Evolutionary conservation across 2,329 filamentous ascomycete genomes (phyloP).

Genomic region (Pseudogymnoascus sp.): DNA sequence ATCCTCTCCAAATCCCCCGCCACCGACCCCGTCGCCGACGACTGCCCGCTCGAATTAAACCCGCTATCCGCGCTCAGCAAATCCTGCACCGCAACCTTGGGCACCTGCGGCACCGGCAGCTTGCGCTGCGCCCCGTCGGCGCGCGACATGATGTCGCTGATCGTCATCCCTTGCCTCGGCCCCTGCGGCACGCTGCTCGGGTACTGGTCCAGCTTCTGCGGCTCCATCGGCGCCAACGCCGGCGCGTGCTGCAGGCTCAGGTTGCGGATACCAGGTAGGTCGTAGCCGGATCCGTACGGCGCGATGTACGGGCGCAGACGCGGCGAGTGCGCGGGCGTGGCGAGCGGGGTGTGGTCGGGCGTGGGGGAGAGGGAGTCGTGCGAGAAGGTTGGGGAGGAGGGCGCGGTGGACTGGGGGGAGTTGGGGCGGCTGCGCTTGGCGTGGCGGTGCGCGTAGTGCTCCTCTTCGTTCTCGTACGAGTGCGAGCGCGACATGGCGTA

Average conservation of each 20-base stretch:
- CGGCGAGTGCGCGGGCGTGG: conserved; percentile 90
- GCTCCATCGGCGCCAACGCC: conserved; percentile 57
- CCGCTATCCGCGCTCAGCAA: conserved; percentile 56
- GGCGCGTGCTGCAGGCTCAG: conserved; percentile 48
- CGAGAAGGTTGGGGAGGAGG: conserved; percentile 91
- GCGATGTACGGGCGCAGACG: conserved; percentile 64
- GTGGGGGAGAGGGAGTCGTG: conserved; percentile 93
- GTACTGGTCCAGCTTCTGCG: conserved; percentile 17
- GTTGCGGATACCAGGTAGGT: conserved; percentile 76
- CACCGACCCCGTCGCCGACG: background rate
- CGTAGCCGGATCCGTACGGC: conserved; percentile 56
- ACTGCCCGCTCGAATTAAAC: conserved; percentile 35
- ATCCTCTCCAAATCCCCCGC: background rate
- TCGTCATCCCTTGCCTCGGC: conserved; percentile 45
- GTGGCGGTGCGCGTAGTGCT: conserved; percentile 66
- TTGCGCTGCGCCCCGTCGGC: conserved; percentile 84
- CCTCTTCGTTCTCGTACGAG: conserved; percentile 72
- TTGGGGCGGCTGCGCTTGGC: conserved; percentile 87
- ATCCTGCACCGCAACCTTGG: conserved; percentile 81
- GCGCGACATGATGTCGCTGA: conserved; percentile 87
- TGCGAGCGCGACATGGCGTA: conserved; percentile 92
- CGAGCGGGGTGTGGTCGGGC: conserved; percentile 95
- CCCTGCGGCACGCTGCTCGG: conserved; percentile 34
- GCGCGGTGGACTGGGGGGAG: conserved; percentile 90
- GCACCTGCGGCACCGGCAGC: conserved; percentile 82